phyloP scores from a whole-genome alignment of 2,329 filamentous ascomycete genomes.

The Myrmaecium sp. region DNA sequence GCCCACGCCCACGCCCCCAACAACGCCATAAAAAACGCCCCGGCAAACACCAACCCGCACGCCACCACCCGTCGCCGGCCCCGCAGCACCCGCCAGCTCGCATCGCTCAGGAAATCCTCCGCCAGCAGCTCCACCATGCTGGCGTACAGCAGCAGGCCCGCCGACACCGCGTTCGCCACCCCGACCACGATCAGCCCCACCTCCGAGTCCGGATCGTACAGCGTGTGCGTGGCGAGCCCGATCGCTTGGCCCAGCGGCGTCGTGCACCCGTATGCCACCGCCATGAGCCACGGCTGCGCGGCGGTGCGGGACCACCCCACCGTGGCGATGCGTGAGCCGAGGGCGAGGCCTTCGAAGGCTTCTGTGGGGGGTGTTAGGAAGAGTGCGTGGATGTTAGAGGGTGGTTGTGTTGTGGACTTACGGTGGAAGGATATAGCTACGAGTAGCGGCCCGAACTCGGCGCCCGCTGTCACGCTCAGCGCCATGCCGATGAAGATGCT shows the following conservation, averaged over 20 bases:
- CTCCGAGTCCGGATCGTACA: conserved; percentile 66
- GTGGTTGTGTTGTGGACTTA: no score
- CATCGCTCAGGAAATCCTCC: conserved; percentile 66
- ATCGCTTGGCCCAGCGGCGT: conserved; percentile 76
- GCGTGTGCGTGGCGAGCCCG: conserved; percentile 56
- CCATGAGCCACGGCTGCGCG: conserved; percentile 48
- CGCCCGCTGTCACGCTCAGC: conserved; percentile 48
- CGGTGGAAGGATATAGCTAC: conserved; percentile 54
- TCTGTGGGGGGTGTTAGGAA: no score
- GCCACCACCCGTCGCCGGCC: conserved; percentile 46
- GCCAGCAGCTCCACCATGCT: conserved; percentile 70
- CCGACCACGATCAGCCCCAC: conserved; percentile 67
- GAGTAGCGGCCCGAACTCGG: conserved; percentile 47
- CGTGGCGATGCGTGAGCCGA: conserved; percentile 70
- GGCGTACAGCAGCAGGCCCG: conserved; percentile 64
- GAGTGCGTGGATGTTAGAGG: no score
- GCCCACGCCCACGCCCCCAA: conserved; percentile 58
- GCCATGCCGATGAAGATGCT: conserved; percentile 63
- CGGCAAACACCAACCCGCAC: conserved; percentile 44
- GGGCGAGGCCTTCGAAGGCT: conserved; percentile 74
- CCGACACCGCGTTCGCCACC: conserved; percentile 73
- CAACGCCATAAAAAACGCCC: conserved; percentile 51
- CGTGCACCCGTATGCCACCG: conserved; percentile 50
- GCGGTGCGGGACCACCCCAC: conserved; percentile 33
- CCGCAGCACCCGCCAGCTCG: conserved; percentile 51